Percentiles rank a stretch among this genome's conserved stretches.
Evolutionary conservation across 768 basidiomycete genomes (phyloP).

Genomic region (Boletus barrowsii): DNA sequence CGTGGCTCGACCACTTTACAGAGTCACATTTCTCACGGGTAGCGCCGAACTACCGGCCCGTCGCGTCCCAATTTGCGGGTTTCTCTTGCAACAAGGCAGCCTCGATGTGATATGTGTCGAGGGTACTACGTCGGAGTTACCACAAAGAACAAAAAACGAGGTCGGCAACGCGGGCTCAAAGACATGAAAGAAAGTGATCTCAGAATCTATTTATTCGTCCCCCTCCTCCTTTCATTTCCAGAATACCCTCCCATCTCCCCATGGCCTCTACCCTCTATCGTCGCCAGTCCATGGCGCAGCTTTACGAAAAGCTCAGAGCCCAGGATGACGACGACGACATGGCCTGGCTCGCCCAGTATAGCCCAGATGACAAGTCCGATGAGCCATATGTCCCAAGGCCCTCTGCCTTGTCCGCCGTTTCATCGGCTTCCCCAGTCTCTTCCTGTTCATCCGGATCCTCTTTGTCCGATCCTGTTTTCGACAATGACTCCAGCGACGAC

Average conservation of each 20-base stretch:
- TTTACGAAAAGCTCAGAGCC: constrained; percentile 33
- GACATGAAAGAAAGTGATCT: constrained; percentile 37
- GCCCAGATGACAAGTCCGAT: constrained; percentile 32
- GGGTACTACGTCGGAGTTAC: constrained; percentile 37
- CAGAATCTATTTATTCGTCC: constrained; percentile 29
- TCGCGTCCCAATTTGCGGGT: constrained; percentile 12
- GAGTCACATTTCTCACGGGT: constrained; percentile 31
- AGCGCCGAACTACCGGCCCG: constrained; percentile 18
- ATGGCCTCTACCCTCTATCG: constrained; percentile 34
- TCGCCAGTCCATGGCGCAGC: constrained; percentile 36
- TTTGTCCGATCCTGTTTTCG: constrained; percentile 16
- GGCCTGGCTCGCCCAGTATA: constrained; percentile 35
- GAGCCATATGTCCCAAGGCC: constrained; percentile 19
- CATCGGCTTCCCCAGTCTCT: constrained; percentile 27
- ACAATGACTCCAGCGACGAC: constrained; percentile 25
- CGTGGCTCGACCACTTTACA: constrained; percentile 22
- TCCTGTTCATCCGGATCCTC: constrained; percentile 24
- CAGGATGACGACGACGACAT: constrained; percentile 35
- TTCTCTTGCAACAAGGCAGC: constrained; percentile 32
- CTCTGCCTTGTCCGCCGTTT: constrained; percentile 24
- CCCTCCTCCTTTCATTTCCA: constrained; percentile 17
- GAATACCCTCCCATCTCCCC: constrained; percentile 9
- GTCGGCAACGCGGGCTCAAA: constrained; percentile 38
- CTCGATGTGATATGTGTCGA: constrained; percentile 36
- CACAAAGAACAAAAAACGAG: constrained; percentile 40